phyloP scores from a whole-genome alignment of 2,329 filamentous ascomycete species.

The Thielaviopsis ethacetica region DNA sequence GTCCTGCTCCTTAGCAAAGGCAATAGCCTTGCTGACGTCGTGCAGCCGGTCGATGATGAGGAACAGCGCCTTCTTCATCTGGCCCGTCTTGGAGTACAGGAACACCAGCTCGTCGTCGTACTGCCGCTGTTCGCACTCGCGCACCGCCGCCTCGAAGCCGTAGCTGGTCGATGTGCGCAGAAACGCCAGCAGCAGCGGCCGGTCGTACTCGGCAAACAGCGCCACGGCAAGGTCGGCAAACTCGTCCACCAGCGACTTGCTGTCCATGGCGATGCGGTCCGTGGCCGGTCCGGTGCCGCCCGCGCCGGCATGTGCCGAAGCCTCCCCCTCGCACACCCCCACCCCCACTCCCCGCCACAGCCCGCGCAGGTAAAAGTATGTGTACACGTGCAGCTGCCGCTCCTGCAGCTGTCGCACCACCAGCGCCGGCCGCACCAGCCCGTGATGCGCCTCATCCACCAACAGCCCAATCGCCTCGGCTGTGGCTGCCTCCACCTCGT shows the following conservation, averaged over 20 bases:
- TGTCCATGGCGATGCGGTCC: constrained; percentile 41
- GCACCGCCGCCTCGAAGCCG: constrained; percentile 63
- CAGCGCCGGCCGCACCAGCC: constrained; percentile 59
- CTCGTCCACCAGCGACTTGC: constrained; percentile 57
- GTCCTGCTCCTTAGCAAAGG: constrained; percentile 85
- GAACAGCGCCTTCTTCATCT: constrained; percentile 79
- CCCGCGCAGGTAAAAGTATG: constrained; percentile 81
- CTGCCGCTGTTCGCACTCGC: constrained; percentile 63
- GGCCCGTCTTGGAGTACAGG: constrained; percentile 84
- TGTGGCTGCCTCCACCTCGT: constrained; percentile 64
- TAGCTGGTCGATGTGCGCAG: constrained; percentile 74
- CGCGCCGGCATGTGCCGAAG: constrained; percentile 23
- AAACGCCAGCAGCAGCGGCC: constrained; percentile 69
- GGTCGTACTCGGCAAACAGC: constrained; percentile 73
- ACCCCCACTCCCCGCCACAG: constrained; percentile 78
- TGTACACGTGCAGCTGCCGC: constrained; percentile 53
- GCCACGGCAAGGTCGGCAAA: constrained; percentile 78
- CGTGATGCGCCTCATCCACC: constrained; percentile 80
- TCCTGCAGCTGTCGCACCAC: constrained; percentile 65
- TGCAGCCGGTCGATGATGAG: constrained; percentile 88
- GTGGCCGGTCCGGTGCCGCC: too few species aligned
- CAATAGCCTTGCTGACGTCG: constrained; percentile 82
- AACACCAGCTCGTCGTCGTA: constrained; percentile 92
- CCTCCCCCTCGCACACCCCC: constrained; percentile 35
- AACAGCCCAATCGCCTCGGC: constrained; percentile 72